Base-by-base conservation (phyloP, 2,329 filamentous ascomycete species). In the Apiospora phragmitis region DNA sequence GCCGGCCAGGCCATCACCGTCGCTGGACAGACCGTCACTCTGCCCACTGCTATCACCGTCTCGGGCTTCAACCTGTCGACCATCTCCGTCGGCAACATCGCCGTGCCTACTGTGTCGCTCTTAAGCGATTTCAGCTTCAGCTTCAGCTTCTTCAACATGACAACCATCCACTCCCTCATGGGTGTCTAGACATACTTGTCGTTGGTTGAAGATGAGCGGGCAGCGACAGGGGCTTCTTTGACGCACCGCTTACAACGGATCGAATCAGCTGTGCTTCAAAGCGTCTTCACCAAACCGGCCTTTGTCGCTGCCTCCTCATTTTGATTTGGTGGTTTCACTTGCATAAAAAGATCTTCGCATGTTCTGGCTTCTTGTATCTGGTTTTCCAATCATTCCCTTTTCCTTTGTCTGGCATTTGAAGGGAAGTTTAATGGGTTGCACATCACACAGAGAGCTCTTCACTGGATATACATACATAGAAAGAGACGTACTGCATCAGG, bases 1-100 rank as follows among this genome's bases (percentile, higher is more conserved):
- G 55, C 55, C 55, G 55, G 55, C 55, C 55, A 62, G 55, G 55
- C 55, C 55, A 62, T 62, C 55, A 62, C 55, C 32, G 21, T 62
- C 55, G 32, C 29, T 21, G 32, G 55, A 18, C 55, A 62, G 55
- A 62, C 55, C 55, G 9, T 62, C 55, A 62, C 55, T 9, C 32
- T 62, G 32, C 55, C 55, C 55, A 62, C 55, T 3, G 55, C 55
- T 32, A 62, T 62, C 55, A 62, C 55, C 55, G 55, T 62, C 55
- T 62, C 55, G 55, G 55, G 55, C 55, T 62, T 62, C 55, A 62
- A 62, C 55, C 9, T 62, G 16, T 62, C 55, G 32, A 62, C 55
- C 55, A 14, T 38, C 55, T 62, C 55, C 18, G 32, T 8, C 21
- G 55, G 18, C 55, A 62, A 62, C 55, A 9, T 62, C 55, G 55